phyloP scores from a whole-genome alignment of 139 green algal genomes.

The Ettlia oleoabundans region DNA sequence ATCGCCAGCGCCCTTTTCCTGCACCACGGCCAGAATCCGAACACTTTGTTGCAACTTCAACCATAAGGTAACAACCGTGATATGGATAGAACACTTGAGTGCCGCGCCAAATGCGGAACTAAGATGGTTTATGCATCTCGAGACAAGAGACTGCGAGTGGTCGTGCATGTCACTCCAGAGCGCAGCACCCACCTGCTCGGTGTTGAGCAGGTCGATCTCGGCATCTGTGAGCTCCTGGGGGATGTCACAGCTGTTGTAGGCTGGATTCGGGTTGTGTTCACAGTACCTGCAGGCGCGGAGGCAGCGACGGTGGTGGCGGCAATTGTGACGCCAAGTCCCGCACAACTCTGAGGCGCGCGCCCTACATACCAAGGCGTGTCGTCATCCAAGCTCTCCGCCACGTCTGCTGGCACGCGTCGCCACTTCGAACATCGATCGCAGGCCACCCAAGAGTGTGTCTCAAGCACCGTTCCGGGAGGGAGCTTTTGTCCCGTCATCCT shows the following conservation, averaged over 20 bases:
- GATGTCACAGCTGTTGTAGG: conserved; percentile 71
- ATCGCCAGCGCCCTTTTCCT: background rate
- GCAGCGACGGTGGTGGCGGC: too few relatives aligned
- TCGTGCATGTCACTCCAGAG: too few relatives aligned
- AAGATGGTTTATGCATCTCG: too few relatives aligned
- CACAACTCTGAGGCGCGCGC: too few relatives aligned
- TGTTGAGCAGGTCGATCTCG: conserved; percentile 79
- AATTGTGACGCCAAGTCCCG: too few relatives aligned
- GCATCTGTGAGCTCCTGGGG: conserved; percentile 86
- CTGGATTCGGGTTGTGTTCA: conserved; percentile 74
- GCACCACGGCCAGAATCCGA: background rate
- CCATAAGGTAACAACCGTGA: too few relatives aligned
- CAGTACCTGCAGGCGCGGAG: conserved; percentile 90
- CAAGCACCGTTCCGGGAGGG: background rate
- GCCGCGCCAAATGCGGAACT: too few relatives aligned
- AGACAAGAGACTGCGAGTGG: too few relatives aligned
- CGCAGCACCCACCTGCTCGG: conserved; percentile 28
- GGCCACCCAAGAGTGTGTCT: conserved; percentile 71
- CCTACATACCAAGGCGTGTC: conserved; percentile 66
- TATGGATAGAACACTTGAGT: too few relatives aligned
- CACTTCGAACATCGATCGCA: conserved; percentile 90
- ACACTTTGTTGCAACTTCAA: too few relatives aligned
- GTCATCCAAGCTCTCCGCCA: conserved; percentile 64
- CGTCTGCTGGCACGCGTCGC: conserved; percentile 63
- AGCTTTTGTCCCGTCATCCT: background rate